Conservation (phyloP, 805 yeast genomes). For the Priceomyces medius region DNA sequence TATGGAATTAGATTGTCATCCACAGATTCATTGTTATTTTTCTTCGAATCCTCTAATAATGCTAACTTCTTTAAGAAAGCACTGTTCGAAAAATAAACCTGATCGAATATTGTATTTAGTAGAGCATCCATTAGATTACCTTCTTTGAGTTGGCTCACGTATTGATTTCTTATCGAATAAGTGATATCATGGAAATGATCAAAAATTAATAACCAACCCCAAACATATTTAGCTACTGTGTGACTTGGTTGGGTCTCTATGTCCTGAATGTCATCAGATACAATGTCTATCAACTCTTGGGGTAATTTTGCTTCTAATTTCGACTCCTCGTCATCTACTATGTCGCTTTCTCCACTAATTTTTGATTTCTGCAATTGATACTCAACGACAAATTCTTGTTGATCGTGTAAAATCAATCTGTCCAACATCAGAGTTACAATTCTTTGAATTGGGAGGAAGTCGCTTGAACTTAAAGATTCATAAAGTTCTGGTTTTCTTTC, state of each 20-base stretch:
- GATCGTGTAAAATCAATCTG: slow-evolving; percentile 42
- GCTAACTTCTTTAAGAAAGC: slow-evolving; percentile 20
- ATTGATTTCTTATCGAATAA: slow-evolving; percentile 58
- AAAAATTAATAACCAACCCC: slow-evolving; percentile 69
- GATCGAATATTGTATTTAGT: slow-evolving; percentile 53
- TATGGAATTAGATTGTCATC: slow-evolving; percentile 17
- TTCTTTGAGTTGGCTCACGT: slow-evolving; percentile 54
- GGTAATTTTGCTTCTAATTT: slow-evolving; percentile 39
- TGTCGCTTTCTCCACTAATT: slow-evolving; percentile 15
- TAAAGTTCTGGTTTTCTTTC: slow-evolving; percentile 37
- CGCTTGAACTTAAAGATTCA: slow-evolving; percentile 20
- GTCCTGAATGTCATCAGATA: slow-evolving; percentile 29
- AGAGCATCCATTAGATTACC: slow-evolving; percentile 47
- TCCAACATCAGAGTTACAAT: slow-evolving; percentile 40
- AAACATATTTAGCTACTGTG: slow-evolving; percentile 45
- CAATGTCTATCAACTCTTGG: slow-evolving; percentile 31
- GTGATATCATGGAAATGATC: slow-evolving; percentile 64
- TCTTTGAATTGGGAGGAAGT: slow-evolving; percentile 38
- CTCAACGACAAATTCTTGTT: slow-evolving; percentile 62
- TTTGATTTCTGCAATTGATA: slow-evolving; percentile 51
- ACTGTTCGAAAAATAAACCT: slow-evolving; percentile 42
- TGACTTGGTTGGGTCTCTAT: slow-evolving; percentile 14
- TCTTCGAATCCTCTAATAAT: slow-evolving; percentile 7
- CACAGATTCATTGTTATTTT: slow-evolving; percentile 6
- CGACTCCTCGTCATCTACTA: slow-evolving; percentile 18